Percentiles rank a stretch among this genome's conserved stretches.
Conservation (phyloP, 164 flowering plant species). For the Litsea cubeba region DNA sequence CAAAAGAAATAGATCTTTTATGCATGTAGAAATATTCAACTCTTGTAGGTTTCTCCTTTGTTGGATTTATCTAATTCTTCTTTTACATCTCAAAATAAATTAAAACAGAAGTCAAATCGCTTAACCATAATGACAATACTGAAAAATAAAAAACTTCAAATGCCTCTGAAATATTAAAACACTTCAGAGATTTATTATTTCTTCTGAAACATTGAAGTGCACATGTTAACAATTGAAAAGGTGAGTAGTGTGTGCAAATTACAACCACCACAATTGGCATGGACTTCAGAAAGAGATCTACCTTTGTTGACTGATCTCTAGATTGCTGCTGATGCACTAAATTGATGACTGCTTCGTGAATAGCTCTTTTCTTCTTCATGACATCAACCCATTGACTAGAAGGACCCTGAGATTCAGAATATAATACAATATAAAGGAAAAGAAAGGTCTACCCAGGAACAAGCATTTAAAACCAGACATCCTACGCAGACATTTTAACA, state of each 20-base stretch:
- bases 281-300: constrained; percentile 11
- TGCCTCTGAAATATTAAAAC: no score
- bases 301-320: constrained; percentile 40
- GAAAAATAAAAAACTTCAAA: no score
- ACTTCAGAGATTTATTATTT: no score
- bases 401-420: constrained; percentile 13
- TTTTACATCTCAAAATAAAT: no score
- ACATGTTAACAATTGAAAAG: no score
- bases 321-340: constrained; percentile 55
- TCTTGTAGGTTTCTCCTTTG: no score
- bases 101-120: no score
- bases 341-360: constrained; percentile 77
- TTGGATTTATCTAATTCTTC: no score
- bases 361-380: constrained; percentile 87
- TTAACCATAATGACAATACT: no score
- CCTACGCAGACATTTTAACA: background rate
- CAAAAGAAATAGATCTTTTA: background rate
- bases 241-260: no score
- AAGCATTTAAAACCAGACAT: background rate
- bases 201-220: no score
- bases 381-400: constrained; percentile 92
- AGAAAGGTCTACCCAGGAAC: background rate
- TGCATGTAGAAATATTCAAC: background rate
- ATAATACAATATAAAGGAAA: background rate
- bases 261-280: no score